A percentile compares a stretch with the other conserved stretches of the same genome.
Conservation (phyloP, 345 rosid genomes). For the Gynandropsis gynandra region DNA sequence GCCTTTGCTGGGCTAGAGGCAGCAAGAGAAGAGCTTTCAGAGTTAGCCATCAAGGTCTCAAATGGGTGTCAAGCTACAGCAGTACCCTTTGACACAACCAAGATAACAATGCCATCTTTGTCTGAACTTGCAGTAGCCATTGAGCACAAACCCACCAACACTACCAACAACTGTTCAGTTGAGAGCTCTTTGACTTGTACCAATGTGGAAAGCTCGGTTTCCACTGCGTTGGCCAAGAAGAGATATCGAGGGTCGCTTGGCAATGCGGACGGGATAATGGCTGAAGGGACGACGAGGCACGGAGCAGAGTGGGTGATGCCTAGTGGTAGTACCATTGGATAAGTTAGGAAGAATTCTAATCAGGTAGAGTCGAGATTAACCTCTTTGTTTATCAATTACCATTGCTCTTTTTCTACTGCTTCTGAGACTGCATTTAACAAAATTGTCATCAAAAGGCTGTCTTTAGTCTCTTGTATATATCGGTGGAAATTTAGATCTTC, state of each 20-base stretch:
- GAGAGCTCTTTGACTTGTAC: constrained; percentile 72
- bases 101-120: constrained; percentile 35
- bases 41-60: constrained; percentile 65
- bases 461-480: too few species aligned
- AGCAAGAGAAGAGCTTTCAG: constrained; percentile 83
- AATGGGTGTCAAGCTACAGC: constrained; percentile 47
- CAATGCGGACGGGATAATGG: constrained; percentile 29
- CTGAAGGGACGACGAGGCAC: constrained; percentile 37
- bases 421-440: too few species aligned
- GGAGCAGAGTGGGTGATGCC: constrained; percentile 72
- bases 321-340: constrained; percentile 24
- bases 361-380: constrained; percentile 1
- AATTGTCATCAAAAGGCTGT: too few species aligned
- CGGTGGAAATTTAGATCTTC: too few species aligned
- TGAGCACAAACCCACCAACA: constrained; percentile 40
- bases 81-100: constrained; percentile 28
- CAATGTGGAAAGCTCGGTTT: constrained; percentile 42
- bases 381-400: constrained; percentile 7
- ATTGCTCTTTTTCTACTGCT: too few species aligned
- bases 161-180: constrained; percentile 38
- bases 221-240: constrained; percentile 50
- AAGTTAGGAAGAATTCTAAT: not conserved
- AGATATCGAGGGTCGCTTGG: constrained; percentile 45
- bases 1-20: constrained; percentile 65
- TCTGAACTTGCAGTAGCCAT: constrained; percentile 60